Base-by-base conservation (phyloP, 257 asterid species). In the Solanum virginianum region DNA sequence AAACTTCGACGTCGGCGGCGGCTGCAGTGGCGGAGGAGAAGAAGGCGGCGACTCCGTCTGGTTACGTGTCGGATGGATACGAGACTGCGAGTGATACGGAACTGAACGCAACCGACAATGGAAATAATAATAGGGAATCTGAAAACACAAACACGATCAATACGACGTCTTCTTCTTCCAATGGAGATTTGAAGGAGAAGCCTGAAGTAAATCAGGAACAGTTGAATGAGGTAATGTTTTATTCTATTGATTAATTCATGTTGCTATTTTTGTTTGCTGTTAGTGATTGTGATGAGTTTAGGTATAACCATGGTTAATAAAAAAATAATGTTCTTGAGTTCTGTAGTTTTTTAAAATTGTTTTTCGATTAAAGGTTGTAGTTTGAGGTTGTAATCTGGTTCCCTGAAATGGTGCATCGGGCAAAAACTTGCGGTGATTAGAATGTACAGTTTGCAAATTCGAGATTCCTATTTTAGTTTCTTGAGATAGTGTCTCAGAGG, bases 1-100 rank as follows among this genome's bases (percentile, higher is more conserved):
- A 66, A 16, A 20, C 82, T 26, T 45, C 86, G 18, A 32, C 88
- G 13, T 47, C 91, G 13, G 29, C 90, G 20, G 83, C 85, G 14
- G 63, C 85, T 3, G 65, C 13, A 24, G 65, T 8, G 26, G 68
- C 29, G 29, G 4, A 36, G 41, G 41, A 36, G 41, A 36, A 36
- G 41, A 36, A 36, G 41, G 41, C 41, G 26, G 57, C 79, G 59
- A 85, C 84, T 56, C 51, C 91, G 69, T 83, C 90, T 32, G 96
- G 94, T 13, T 86, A 91, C 88, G 77, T 66, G 22, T 92, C 98
- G 80, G 99, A 96, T 84, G 98, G 97, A 54, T 96, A 91, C 79
- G 98, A 95, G 85, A 95, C 99, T n/a, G 99, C 99, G 84, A 95
- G 98, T 80, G 99, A 96, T 12, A 87, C 95, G n/a, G 99, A 93